phyloP scores from a whole-genome alignment of 2,329 filamentous ascomycete species.

The Trichoderma guizhouense region DNA sequence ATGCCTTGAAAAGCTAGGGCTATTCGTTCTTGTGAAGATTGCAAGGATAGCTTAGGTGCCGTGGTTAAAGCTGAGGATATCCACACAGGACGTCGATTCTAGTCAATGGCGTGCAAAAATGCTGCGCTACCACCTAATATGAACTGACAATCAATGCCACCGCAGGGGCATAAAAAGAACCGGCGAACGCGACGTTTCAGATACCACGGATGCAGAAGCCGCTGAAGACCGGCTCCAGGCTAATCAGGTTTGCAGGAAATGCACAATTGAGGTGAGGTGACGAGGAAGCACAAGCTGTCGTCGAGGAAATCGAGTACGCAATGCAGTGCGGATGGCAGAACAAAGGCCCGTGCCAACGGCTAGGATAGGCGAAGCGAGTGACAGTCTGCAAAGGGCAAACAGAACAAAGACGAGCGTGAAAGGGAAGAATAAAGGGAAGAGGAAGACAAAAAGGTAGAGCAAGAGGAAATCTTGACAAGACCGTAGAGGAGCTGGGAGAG shows the following conservation, averaged over 20 bases:
- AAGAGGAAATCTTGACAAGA: not conserved
- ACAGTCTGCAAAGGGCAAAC: constrained; percentile 19
- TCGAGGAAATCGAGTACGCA: not conserved
- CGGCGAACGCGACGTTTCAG: constrained; percentile 9
- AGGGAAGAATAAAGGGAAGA: not conserved
- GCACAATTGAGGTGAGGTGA: not conserved
- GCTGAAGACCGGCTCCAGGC: constrained; percentile 24
- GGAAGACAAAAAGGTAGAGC: not conserved
- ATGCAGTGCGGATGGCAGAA: not conserved
- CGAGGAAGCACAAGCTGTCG: not conserved
- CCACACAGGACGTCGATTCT: not conserved
- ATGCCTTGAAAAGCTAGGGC: not conserved
- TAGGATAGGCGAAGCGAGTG: constrained; percentile 18
- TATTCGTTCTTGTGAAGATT: not conserved
- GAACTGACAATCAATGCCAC: not conserved
- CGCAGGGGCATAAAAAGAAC: not conserved
- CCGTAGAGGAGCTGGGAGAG: not conserved
- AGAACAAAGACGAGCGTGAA: not conserved
- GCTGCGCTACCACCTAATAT: not conserved
- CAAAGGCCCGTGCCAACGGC: not conserved
- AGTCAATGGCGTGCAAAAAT: not conserved
- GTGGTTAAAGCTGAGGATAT: constrained; percentile 4
- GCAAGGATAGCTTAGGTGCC: not conserved
- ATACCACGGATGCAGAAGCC: not conserved
- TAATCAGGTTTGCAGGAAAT: not conserved